Percentiles rank a stretch among this genome's conserved stretches.
These are phyloP conservation scores for Lentinula boryana DNA, from an alignment of 768 basidiomycete genomes.

Conservation along the genomic window DNA sequence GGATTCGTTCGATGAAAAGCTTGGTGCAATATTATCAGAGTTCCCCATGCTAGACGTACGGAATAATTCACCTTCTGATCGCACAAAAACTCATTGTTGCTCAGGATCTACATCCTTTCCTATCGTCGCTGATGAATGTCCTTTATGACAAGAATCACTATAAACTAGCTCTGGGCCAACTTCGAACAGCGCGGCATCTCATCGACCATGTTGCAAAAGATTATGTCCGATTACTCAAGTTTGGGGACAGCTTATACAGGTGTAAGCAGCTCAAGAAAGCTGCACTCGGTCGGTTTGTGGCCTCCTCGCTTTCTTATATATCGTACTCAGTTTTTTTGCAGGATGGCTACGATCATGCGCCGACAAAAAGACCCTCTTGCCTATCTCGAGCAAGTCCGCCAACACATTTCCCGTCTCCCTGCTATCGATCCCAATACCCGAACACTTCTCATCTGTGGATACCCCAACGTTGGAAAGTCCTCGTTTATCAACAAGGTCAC, in stretches of 20 bases:
- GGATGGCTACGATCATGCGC: conserved; percentile 98
- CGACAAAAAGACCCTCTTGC: conserved; percentile 98
- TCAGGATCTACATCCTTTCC: conserved; percentile 91
- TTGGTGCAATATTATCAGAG: conserved; percentile 87
- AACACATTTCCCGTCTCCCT: conserved; percentile 98
- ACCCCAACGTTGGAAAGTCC: conserved; percentile 99
- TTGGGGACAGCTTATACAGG: conserved; percentile 95
- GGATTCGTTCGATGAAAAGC: conserved; percentile 93
- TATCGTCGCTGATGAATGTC: conserved; percentile 94
- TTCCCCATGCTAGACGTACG: conserved; percentile 96
- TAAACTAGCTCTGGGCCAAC: conserved; percentile 96
- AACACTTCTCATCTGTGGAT: conserved; percentile 96
- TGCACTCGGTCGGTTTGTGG: conserved; percentile 86
- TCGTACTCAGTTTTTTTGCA: conserved; percentile 20
- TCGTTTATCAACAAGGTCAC: conserved; percentile 99
- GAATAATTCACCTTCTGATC: not conserved
- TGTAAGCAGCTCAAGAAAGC: conserved; percentile 99
- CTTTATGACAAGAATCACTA: conserved; percentile 99
- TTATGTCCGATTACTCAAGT: conserved; percentile 94
- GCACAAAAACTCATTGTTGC: not conserved
- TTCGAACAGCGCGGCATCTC: conserved; percentile 91
- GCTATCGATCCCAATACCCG: conserved; percentile 98
- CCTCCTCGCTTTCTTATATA: not conserved
- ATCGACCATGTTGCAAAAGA: conserved; percentile 98
- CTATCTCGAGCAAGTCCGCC: conserved; percentile 97